Base-by-base conservation (phyloP, 805 yeast genomes). In the Kodamaea laetipori region DNA sequence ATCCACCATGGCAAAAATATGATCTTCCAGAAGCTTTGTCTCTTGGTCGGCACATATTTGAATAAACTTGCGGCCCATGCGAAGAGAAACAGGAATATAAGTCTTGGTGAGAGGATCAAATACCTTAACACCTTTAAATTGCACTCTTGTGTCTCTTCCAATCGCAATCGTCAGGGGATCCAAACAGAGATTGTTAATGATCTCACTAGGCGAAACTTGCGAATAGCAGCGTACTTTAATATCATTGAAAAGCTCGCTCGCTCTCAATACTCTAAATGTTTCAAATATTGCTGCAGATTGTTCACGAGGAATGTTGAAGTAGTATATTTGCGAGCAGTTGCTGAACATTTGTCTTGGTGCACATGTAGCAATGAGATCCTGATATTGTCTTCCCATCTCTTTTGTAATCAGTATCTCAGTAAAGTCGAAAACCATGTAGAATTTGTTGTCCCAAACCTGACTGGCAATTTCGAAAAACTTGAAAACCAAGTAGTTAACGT, bases 401-500 rank as follows among this genome's bases (percentile, higher is more conserved):
- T 54, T 50, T 32, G 48, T 43, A 7, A 64, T 64, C 23, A 69
- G 60, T 55, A 74, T 81, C 9, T 81, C 82, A 0, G 95, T 85
- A 51, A 86, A 80, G 59, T 89, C 96, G 46, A 79, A 52, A 5
- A 88, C 76, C 39, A 82, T 47, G 47, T 80, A 77, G 57, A 75
- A 86, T 44, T 78, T 80, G 24, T 78, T 73, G 15, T 82, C 80
- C 90, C 95, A 84, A 18, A 86, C 73, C 56, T 82, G 84, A 41
- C 84, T 76, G 12, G 83, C 76, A 3, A 78, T 73, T 51, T 85
- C 89, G 41, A 86, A 74, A 6, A 82, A 52, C 46, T 83, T 74
- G 61, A 77, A 88, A 17, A 78, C 64, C 18, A 83, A 62, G 4
- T 78, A 64, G 34, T 84, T 84, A 6, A 63, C 53, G 43, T 70